phyloP scores from a whole-genome alignment of 768 basidiomycete genomes.

The Thelephora aurantiotincta region DNA sequence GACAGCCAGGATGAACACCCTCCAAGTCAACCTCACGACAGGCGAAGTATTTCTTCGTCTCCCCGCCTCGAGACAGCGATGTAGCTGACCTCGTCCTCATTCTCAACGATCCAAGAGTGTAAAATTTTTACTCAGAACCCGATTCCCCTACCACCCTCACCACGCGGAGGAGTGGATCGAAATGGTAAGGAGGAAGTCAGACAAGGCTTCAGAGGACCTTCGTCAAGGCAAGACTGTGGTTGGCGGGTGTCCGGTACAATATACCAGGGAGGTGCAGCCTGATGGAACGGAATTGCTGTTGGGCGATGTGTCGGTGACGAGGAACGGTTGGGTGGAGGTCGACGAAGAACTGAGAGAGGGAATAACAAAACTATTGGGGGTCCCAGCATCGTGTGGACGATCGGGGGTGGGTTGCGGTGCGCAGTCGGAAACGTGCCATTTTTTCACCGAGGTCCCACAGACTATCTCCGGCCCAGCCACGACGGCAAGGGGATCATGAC shows the following conservation, averaged over 20 bases:
- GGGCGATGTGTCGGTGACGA: slow-evolving; percentile 26
- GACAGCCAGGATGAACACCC: too few relatives aligned
- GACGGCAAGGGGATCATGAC: slow-evolving; percentile 66
- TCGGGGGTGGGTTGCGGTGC: slow-evolving; percentile 34
- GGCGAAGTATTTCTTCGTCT: slow-evolving; percentile 45
- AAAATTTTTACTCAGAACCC: slow-evolving; percentile 31
- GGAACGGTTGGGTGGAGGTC: slow-evolving; percentile 20
- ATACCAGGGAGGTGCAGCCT: slow-evolving; percentile 37
- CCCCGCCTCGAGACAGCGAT: slow-evolving; percentile 32
- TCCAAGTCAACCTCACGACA: slow-evolving; percentile 20
- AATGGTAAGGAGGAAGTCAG: slow-evolving; percentile 16
- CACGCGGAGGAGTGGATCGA: slow-evolving; percentile 27
- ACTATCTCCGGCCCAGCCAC: slow-evolving; percentile 44
- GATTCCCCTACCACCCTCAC: slow-evolving; percentile 35
- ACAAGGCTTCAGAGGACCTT: slow-evolving; percentile 19
- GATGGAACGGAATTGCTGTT: slow-evolving; percentile 41
- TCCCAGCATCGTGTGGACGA: slow-evolving; percentile 40
- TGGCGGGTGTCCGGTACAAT: slow-evolving; percentile 31
- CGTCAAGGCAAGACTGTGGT: slow-evolving; percentile 19
- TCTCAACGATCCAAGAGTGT: slow-evolving; percentile 37
- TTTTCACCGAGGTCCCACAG: slow-evolving; percentile 19
- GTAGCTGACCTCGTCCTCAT: slow-evolving; percentile 20
- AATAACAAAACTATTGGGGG: slow-evolving; percentile 28
- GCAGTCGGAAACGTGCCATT: slow-evolving; percentile 1
- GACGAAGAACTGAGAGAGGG: slow-evolving; percentile 24